Evolutionary conservation across 1,284 basidiomycete species (phyloP), one percentile per base, ranked within the genome.

Genomic region (Moniliella sp.): DNA sequence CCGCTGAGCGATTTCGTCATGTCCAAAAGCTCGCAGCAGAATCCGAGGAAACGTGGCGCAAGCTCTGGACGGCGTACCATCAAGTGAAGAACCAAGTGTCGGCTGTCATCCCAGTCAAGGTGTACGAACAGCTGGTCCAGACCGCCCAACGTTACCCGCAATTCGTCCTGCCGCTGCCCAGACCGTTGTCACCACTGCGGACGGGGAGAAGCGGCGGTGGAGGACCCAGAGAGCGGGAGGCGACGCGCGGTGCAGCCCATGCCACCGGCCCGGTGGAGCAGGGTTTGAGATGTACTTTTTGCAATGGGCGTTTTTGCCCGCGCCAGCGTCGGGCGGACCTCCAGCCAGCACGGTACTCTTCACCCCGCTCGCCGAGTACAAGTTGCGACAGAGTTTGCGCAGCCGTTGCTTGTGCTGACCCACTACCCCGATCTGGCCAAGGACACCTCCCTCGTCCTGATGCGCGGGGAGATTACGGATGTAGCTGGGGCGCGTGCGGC

Each of bases 351-450:
- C 82, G 1, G 68, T 88, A 25, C 69, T 97, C 32, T 91, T 91
- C 65, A 88, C 88, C 0, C 79, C 88, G 3, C 67, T 94, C 31
- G 77, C 80, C 46, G 88, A 94, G 64, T 97, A 83, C 70, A 91
- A 94, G 63, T 65, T 74, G 36, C 74, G 78, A 18, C 71, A 72
- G 41, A 77, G 28, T 94, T 78, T 62, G 81, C 88, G 2, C 84
- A 83, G 21, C 86, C 88, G 0, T 77, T 80, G 51, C 68, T 99
- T 15, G 78, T 81, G 19, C 57, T 94, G 29, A 91, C 88, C 4
- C 74, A 82, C 60, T 93, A 94, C 63, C 78, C 86, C 25, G 88
- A 97, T 54, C 64, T 97, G 4, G 71, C 75, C 1, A 57, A 68
- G 15, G 75, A 75, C 4, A 86, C 94, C 57, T 74, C 72, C 10